A percentile compares a stretch with the other conserved stretches of the same genome.
Evolutionary conservation across 805 yeast species (phyloP).

Genomic region (Ogataea degrootiae): DNA sequence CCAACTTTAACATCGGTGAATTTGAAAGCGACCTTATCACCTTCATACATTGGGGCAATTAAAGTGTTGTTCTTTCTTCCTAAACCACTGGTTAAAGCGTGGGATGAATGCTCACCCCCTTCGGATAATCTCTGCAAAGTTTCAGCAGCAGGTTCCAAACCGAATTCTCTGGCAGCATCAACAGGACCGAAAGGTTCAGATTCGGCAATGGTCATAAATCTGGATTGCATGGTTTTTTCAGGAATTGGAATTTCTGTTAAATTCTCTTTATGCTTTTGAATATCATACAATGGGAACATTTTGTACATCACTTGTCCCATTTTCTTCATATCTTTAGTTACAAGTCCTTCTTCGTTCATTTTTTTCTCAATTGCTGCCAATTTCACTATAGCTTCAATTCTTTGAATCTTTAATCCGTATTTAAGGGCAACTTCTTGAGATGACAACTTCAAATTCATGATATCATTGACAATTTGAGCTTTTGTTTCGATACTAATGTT

Average conservation of each 20-base stretch:
- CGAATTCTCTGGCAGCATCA: conserved; percentile 85
- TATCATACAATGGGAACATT: conserved; percentile 73
- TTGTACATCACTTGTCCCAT: conserved; percentile 63
- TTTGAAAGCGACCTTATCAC: conserved; percentile 68
- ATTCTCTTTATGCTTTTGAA: conserved; percentile 55
- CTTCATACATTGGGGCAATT: conserved; percentile 55
- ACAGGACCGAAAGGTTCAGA: conserved; percentile 93
- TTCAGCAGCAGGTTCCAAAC: conserved; percentile 80
- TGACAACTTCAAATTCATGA: conserved; percentile 42
- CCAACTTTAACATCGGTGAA: conserved; percentile 80
- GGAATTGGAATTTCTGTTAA: conserved; percentile 94
- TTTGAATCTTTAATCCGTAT: conserved; percentile 75
- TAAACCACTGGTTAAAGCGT: conserved; percentile 21
- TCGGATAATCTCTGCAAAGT: conserved; percentile 68
- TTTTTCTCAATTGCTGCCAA: conserved; percentile 60
- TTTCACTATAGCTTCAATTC: conserved; percentile 83
- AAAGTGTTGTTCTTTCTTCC: conserved; percentile 33
- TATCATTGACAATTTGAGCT: conserved; percentile 51
- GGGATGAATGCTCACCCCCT: conserved; percentile 46
- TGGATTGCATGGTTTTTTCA: conserved; percentile 69
- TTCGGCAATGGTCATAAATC: conserved; percentile 87
- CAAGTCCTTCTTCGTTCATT: conserved; percentile 50
- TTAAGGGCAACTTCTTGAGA: conserved; percentile 72
- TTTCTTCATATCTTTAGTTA: conserved; percentile 50
- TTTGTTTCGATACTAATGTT: conserved; percentile 57